These are phyloP conservation scores for Pichia sp. DNA, from an alignment of 1,139 yeast species.

Conservation along the genomic window DNA sequence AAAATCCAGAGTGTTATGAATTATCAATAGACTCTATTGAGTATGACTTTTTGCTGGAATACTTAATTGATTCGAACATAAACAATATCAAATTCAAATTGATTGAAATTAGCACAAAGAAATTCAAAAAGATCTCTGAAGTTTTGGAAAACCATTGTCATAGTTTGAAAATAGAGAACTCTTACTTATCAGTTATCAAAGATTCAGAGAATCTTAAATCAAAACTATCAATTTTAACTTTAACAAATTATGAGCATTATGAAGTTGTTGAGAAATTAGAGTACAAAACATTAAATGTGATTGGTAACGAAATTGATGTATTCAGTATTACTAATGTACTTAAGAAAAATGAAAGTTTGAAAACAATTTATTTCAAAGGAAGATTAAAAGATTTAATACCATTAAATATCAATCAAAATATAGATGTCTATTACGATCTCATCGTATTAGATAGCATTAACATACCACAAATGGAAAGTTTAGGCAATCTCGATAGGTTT, in stretches of 20 bases:
- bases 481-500: constrained; percentile 9
- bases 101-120: constrained; percentile 15
- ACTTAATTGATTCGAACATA: constrained; percentile 6
- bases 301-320: constrained; percentile 15
- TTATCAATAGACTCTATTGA: constrained; percentile 11
- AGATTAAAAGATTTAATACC: constrained; percentile 9
- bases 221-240: constrained; percentile 10
- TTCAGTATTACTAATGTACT: constrained; percentile 7
- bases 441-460: constrained; percentile 11
- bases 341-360: constrained; percentile 4
- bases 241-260: constrained; percentile 32
- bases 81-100: constrained; percentile 10
- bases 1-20: constrained; percentile 7
- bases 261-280: constrained; percentile 37
- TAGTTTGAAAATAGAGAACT: constrained; percentile 12
- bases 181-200: constrained; percentile 14
- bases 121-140: constrained; percentile 11
- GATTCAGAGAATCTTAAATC: constrained; percentile 8
- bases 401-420: neutral
- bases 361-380: constrained; percentile 13
- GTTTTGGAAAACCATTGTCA: constrained; percentile 10
- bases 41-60: constrained; percentile 12
- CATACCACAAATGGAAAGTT: constrained; percentile 1
- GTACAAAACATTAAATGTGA: constrained; percentile 13
- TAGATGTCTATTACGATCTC: constrained; percentile 12